A percentile compares a stretch with the other conserved stretches of the same genome.
Evolutionary conservation across 148 eudicot genomes (phyloP).

Genomic region (Limonium bicolor): DNA sequence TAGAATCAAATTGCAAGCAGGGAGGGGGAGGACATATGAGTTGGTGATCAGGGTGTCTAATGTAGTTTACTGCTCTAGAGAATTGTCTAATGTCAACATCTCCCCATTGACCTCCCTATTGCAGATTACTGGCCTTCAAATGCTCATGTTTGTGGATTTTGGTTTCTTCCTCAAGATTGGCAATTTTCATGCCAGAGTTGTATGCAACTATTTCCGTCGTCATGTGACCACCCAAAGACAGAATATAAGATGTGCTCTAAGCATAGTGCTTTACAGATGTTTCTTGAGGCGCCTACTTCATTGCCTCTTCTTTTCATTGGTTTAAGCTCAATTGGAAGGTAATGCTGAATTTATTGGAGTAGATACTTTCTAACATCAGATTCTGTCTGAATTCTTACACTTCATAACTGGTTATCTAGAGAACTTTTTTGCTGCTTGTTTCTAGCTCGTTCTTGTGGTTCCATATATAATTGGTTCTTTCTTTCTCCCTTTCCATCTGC

Average conservation of each 20-base stretch:
- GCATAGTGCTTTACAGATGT: conserved; percentile 38
- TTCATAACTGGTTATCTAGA: too few species aligned
- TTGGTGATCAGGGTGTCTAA: too few species aligned
- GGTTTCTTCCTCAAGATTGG: conserved; percentile 82
- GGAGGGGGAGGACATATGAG: too few species aligned
- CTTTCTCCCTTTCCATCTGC: too few species aligned
- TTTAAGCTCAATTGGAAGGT: conserved; percentile 75
- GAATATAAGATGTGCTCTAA: conserved; percentile 26
- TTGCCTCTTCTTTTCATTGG: conserved; percentile 58
- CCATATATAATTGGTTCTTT: too few species aligned
- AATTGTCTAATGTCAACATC: too few species aligned
- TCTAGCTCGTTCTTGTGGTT: neutral
- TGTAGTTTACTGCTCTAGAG: too few species aligned
- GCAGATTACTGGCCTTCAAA: conserved; percentile 86
- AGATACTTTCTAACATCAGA: neutral
- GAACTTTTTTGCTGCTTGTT: neutral
- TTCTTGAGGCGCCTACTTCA: conserved; percentile 27
- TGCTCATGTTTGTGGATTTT: conserved; percentile 74
- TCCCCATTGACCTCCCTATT: too few species aligned
- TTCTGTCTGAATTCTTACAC: neutral
- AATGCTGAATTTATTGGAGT: conserved; percentile 4
- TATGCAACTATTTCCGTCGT: conserved; percentile 23
- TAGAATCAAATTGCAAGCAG: too few species aligned
- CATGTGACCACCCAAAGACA: conserved; percentile 9
- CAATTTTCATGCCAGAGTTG: conserved; percentile 77